A percentile compares a stretch with the other conserved stretches of the same genome.
Evolutionary conservation across 2,329 filamentous ascomycete genomes (phyloP).

Genomic region (Fusarium staphyleae): DNA sequence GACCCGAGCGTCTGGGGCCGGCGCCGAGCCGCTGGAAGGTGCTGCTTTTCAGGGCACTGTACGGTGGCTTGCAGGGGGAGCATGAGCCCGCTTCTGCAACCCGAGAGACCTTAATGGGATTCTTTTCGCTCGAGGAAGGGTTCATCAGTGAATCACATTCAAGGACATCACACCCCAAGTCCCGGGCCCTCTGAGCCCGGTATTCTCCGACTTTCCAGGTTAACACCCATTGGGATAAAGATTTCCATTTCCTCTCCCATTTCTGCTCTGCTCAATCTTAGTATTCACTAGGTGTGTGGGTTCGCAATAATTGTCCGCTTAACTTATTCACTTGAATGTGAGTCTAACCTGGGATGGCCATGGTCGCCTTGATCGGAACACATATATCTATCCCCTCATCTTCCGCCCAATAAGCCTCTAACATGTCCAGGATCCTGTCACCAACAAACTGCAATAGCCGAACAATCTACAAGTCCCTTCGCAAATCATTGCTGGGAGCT

Average conservation of each 20-base stretch:
- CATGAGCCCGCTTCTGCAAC: neutral
- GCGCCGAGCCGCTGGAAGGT: slow-evolving; percentile 26
- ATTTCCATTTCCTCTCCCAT: neutral
- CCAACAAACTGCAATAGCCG: neutral
- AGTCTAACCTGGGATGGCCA: slow-evolving; percentile 26
- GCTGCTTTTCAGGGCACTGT: slow-evolving; percentile 6
- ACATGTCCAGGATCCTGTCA: slow-evolving; percentile 16
- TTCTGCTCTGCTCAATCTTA: neutral
- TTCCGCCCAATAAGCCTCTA: slow-evolving; percentile 8
- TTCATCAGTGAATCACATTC: slow-evolving; percentile 31
- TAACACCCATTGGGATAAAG: neutral
- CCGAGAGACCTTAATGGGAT: slow-evolving; percentile 1
- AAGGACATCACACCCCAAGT: slow-evolving; percentile 4
- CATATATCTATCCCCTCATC: slow-evolving; percentile 24
- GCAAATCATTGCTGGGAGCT: neutral
- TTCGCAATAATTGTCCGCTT: slow-evolving; percentile 5
- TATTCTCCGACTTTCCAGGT: slow-evolving; percentile 15
- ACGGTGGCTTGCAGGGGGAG: slow-evolving; percentile 25
- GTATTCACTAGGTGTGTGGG: slow-evolving; percentile 7
- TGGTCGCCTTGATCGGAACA: slow-evolving; percentile 26
- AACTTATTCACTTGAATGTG: slow-evolving; percentile 6
- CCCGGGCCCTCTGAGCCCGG: slow-evolving; percentile 12
- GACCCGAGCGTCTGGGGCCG: neutral
- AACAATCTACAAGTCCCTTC: neutral
- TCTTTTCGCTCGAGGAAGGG: slow-evolving; percentile 5